Percentiles rank a stretch among this genome's conserved stretches.
Conservation (phyloP, 768 basidiomycete species). For the Hortiboletus campestris region DNA sequence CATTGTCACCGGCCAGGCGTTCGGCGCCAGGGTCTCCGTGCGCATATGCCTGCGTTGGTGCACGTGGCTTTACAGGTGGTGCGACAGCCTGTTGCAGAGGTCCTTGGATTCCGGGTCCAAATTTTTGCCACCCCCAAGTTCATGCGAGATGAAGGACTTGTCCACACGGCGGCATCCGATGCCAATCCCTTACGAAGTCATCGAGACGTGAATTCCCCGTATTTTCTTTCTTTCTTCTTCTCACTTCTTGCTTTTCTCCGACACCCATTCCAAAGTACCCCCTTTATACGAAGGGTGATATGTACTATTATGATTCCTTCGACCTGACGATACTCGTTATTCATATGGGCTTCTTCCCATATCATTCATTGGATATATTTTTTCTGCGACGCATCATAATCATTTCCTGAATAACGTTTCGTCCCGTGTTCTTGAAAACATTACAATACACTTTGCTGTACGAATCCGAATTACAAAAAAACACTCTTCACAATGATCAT, state of each 20-base stretch:
- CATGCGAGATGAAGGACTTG: slow-evolving; percentile 2
- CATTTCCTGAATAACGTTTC: background rate
- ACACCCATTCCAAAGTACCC: background rate
- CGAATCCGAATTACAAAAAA: slow-evolving; percentile 3
- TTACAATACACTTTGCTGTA: slow-evolving; percentile 23
- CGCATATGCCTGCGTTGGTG: slow-evolving; percentile 23
- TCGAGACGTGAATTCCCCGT: background rate
- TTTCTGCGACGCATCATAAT: slow-evolving; percentile 9
- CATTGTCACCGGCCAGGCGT: slow-evolving; percentile 25
- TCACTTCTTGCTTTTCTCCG: background rate
- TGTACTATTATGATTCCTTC: background rate
- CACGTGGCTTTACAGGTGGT: slow-evolving; percentile 21
- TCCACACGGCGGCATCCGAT: slow-evolving; percentile 1
- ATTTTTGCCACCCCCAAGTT: background rate
- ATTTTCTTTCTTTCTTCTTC: background rate
- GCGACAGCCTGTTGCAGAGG: slow-evolving; percentile 4
- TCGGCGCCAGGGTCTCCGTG: slow-evolving; percentile 23
- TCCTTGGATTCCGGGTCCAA: background rate
- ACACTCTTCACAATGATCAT: background rate
- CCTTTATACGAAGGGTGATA: background rate
- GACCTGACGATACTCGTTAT: slow-evolving; percentile 2
- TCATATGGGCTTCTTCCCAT: background rate
- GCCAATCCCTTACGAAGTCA: background rate
- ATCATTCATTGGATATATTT: background rate
- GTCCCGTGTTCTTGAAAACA: background rate